Base-by-base conservation (phyloP, 768 basidiomycete species). In the Boletales sp. region DNA sequence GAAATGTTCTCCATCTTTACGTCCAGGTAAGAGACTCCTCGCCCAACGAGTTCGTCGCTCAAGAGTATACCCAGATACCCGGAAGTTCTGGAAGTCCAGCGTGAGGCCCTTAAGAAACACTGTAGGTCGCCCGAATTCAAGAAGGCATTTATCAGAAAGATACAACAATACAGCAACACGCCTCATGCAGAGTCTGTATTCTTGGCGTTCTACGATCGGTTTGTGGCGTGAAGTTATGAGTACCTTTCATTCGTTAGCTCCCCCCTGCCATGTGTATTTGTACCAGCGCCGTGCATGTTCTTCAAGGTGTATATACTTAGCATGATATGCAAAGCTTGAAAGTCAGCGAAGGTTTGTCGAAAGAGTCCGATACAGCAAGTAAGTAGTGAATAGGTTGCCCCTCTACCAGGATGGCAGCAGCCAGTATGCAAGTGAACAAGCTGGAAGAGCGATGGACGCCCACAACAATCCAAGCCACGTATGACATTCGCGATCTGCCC, bases 1-100 rank as follows among this genome's bases (percentile, higher is more conserved):
- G 67, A 69, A 48, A 39, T 52, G 3, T 58, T 67, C 40, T 69
- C 67, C n/a, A 35, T 46, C 19, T 66, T 66, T 44, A 58, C 65
- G 17, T 63, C 60, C 45, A 59, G 54, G 62, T 62, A 1, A 41
- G 58, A 44, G 40, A 8, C 15, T 25, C 36, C 12, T 41, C 41
- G 18, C 36, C 8, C 8, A 2, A 5, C 4, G 18, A 15, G 42
- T 5, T 8, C 7, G 2, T 33, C 14, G n/a, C 41, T 57, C 34
- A 54, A 32, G 8, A 37, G 10, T 28, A 9, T 33, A 40, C 36
- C 36, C 25, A 57, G 56, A 48, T 32, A 57, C 12, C 41, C 43
- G 1, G 55, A 40, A 3, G 31, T 57, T 37, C 54, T 17, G 12
- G 35, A 50, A 13, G 39, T 47, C 32, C 41, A 52, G 33, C 19